Percentiles rank a stretch among this genome's conserved stretches.
phyloP scores from a whole-genome alignment of 148 eudicot species.

The Dianthus caryophyllus region DNA sequence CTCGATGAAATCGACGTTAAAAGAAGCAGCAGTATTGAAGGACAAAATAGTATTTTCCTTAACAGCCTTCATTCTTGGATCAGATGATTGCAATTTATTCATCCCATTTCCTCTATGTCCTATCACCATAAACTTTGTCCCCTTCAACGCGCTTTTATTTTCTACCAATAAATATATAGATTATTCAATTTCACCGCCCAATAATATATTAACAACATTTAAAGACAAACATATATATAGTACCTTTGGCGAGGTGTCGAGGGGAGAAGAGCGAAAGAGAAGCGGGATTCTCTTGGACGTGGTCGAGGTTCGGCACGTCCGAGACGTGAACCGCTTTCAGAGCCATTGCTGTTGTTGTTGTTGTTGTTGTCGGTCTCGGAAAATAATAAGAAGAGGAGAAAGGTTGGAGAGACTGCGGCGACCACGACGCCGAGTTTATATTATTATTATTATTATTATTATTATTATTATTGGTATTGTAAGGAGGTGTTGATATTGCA shows the following conservation, averaged over 20 bases:
- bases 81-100: conserved; percentile 58
- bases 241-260: conserved; percentile 40
- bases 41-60: conserved; percentile 68
- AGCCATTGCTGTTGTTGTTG: too few species aligned
- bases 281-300: conserved; percentile 34
- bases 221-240: too few species aligned
- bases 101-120: conserved; percentile 83
- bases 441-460: too few species aligned
- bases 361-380: too few species aligned
- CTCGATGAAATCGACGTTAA: conserved; percentile 58
- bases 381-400: not conserved
- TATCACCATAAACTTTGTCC: conserved; percentile 54
- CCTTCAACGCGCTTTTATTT: conserved; percentile 18
- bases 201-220: not conserved
- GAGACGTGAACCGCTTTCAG: conserved; percentile 49
- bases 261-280: conserved; percentile 38
- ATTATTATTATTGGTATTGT: too few species aligned
- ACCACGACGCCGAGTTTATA: too few species aligned
- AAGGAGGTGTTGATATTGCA: not conserved
- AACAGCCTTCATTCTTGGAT: conserved; percentile 55
- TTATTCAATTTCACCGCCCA: conserved; percentile 31
- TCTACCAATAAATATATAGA: too few species aligned
- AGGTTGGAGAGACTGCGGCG: not conserved
- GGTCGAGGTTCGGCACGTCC: conserved; percentile 47
- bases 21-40: conserved; percentile 55